Base-by-base conservation (phyloP, 257 asterid species). In the Jasminum sambac region DNA sequence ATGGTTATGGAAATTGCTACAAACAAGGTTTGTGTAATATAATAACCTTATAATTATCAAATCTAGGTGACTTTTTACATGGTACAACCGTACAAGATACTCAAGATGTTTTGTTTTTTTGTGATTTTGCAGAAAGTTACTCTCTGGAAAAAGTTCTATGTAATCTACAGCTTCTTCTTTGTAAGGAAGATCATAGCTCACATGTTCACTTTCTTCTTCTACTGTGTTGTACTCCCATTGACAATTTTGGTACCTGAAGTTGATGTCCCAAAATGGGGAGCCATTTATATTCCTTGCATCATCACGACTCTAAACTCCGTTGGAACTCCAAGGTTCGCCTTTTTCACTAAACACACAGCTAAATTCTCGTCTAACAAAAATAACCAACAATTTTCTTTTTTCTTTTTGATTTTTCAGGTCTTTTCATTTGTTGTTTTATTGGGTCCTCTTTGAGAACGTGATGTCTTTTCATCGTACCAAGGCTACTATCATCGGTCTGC, bases 161-260 rank as follows among this genome's bases (percentile, higher is more conserved):
- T 94, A 79, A 94, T 94, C 81, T 94, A 94, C 88, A 94, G 97
- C 87, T 94, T 94, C 95, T 94, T 94, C 87, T 94, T 94, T 23
- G 99, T 94, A 36, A 84, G 99, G 40, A 94, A 94, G 79, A 77
- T 94, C 86, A 85, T 94, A 5, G 99, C 97, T 34, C 99, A 94
- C 73, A 84, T 88, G 91, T 87, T 91, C 83, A 91, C 97, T 0
- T 94, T 94, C 84, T 83, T 60, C 78, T 84, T 84, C 48, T 84
- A 66, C 73, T 84, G 89, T 40, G 80, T 84, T 40, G 85, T 84
- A 0, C 81, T 84, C 42, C 89, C 89, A 1, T 68, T 82, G 68
- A 77, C 87, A 13, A 78, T 82, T 36, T 76, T 82, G 77, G 82
- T 83, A 57, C 87, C 89, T 40, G 89, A 79, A 75, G 89, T 84